Base-by-base conservation (phyloP, 202 grass and related monocot species). In the Panicum virgatum region DNA sequence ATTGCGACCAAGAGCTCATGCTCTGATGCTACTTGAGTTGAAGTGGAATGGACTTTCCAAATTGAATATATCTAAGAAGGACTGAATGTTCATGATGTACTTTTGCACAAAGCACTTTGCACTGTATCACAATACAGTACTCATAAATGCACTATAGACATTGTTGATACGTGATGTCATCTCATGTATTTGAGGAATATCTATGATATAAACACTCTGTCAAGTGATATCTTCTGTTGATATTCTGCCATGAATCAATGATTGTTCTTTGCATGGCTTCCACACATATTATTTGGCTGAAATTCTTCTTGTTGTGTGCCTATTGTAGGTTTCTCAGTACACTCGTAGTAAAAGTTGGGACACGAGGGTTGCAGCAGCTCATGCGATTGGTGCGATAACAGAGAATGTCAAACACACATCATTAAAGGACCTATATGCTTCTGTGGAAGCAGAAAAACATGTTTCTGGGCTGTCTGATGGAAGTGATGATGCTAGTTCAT, bases 281-380 rank as follows among this genome's bases (percentile, higher is more conserved):
- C 40, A 9, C 19, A 30, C 3, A 66, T 32, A 50, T 52, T 86
- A 71, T n/a, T 65, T 78, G 50, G 25, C 54, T 92, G 51, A 73
- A 88, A 26, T 65, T 53, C 50, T 39, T 72, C 27, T 18, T 72
- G 5, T 15, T 72, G 45, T 19, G 15, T 82, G 45, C 9, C 56
- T 50, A 59, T 46, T 78, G 69, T 85, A 99, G 96, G 96, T 99
- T 79, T 94, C 91, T 89, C 96, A 90, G 59, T 94, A 92, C 80
- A 75, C 83, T 50, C 88, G 93, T 51, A 96, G 89, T 88, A 99
- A 89, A 88, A 99, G 91, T 83, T 99, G 93, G 96, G 96, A 99
- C 83, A 96, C 96, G 59, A 96, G 96, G 81, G 93, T 96, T 75
- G 96, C 96, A 75, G 96, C 96, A 81, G 93, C 93, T 62, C 89